Evolutionary conservation across 495 filamentous ascomycete species (phyloP), one percentile per base, ranked within the genome.

Genomic region (Clohesyomyces aquaticus): DNA sequence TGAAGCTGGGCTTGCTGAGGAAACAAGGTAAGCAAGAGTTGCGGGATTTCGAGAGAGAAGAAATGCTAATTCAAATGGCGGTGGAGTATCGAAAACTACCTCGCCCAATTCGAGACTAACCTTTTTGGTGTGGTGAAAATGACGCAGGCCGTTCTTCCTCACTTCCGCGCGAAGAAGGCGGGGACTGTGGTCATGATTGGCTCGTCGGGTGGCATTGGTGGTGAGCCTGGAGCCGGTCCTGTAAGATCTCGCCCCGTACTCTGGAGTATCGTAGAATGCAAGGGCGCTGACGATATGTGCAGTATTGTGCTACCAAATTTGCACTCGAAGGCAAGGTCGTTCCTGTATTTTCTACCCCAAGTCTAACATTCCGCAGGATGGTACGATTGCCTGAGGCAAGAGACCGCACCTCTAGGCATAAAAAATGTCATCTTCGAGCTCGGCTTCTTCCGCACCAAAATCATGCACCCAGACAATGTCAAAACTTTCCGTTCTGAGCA

Each of bases 161-260:
- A 61, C 29, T 66, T 73, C 28, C 70, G 71, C 8, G 43, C 38
- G n/a, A 47, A 48, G 10, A 50, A 70, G 28, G 45, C 56, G 10
- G 71, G 71, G 14, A 61, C 42, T 8, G 66, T 73, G 29, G 66
- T 72, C 11, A 65, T 57, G 67, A 63, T 73, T 8, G 72, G 70
- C 1, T 67, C 59, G 26, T 38, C 51, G 12, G 62, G 54, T 23
- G 70, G 65, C 29, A 61, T 66, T 50, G 42, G 29, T 19, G 66
- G 68, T 42, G 56, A 51, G 8, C 43, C 63, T 29, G 55, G 57
- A 18, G 61, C 46, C 28, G 61, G 60, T 29, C 29, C 61, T n/a
- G 35, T 41, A 41, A 9, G 35, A 9, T 41, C 35, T 9, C 9
- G 35, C n/a, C 35, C 35, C 9, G 9, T 9, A 41, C n/a, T 9